phyloP scores from a whole-genome alignment of 306 rosid species.

The Astragalus membranaceus region DNA sequence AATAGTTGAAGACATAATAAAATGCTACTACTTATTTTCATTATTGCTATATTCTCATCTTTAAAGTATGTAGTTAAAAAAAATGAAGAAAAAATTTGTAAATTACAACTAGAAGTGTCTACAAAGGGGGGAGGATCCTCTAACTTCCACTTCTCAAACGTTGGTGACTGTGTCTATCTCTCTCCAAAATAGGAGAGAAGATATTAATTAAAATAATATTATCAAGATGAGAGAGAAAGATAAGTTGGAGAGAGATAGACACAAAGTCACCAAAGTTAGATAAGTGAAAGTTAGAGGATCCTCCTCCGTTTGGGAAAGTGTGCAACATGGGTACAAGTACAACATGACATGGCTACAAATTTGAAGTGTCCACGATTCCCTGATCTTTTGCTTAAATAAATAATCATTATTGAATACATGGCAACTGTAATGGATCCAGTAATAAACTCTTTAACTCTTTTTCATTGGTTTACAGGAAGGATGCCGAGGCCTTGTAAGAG shows the following conservation, averaged over 20 bases:
- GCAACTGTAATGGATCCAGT: constrained; percentile 5
- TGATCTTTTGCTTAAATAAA: not conserved
- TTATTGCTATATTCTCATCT: not conserved
- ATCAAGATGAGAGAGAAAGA: no score
- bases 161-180: no score
- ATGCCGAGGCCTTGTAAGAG: constrained; percentile 91
- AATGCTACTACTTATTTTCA: not conserved
- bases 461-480: constrained; percentile 63
- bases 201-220: no score
- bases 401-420: not conserved
- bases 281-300: no score
- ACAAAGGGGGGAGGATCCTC: not conserved
- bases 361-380: not conserved
- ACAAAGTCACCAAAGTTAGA: no score
- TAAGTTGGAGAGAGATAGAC: no score
- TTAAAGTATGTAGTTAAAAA: not conserved
- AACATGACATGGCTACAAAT: not conserved
- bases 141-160: no score
- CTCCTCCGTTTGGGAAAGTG: no score
- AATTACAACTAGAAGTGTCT: not conserved
- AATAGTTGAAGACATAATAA: not conserved
- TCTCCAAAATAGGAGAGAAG: no score
- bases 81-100: not conserved
- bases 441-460: not conserved
- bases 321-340: not conserved